These are phyloP conservation scores for Blastobotrys serpentis DNA, from an alignment of 1,139 yeast species.

Conservation along the genomic window DNA sequence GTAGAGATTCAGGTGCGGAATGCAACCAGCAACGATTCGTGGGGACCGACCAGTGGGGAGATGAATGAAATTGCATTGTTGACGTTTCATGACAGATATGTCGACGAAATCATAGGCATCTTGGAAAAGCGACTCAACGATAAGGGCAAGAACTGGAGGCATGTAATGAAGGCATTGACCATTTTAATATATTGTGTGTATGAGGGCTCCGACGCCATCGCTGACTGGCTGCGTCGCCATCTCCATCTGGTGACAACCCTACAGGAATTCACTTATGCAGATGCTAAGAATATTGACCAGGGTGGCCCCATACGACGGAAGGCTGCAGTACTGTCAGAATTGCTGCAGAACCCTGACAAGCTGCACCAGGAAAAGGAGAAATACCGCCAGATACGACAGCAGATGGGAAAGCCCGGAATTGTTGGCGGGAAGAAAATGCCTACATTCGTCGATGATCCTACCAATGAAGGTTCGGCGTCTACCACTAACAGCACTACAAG, in stretches of 20 bases:
- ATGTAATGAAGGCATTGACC: conserved; percentile 87
- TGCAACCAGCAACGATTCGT: conserved; percentile 83
- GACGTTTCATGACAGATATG: conserved; percentile 70
- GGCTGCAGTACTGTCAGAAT: conserved; percentile 31
- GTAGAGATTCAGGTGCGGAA: conserved; percentile 86
- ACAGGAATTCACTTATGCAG: conserved; percentile 43
- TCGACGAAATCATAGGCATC: conserved; percentile 90
- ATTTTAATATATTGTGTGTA: conserved; percentile 82
- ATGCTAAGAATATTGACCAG: conserved; percentile 34
- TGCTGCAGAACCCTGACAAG: conserved; percentile 33
- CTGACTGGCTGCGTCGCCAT: conserved; percentile 81
- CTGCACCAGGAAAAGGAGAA: conserved; percentile 34
- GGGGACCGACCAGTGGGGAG: conserved; percentile 77
- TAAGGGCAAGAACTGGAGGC: conserved; percentile 97
- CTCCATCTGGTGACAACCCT: conserved; percentile 76
- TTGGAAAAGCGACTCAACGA: conserved; percentile 89
- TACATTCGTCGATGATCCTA: conserved; percentile 6
- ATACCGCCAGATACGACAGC: conserved; percentile 33
- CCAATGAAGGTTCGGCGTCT: too few species aligned
- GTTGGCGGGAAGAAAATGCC: conserved; percentile 23
- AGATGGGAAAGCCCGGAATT: conserved; percentile 36
- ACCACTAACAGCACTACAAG: too few species aligned
- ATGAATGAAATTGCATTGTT: conserved; percentile 74
- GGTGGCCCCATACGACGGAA: conserved; percentile 37
- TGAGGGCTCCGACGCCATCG: conserved; percentile 83